A percentile compares a stretch with the other conserved stretches of the same genome.
These are phyloP conservation scores for Penicillium sp. DNA, from an alignment of 2,329 filamentous ascomycete species.

Conservation along the genomic window DNA sequence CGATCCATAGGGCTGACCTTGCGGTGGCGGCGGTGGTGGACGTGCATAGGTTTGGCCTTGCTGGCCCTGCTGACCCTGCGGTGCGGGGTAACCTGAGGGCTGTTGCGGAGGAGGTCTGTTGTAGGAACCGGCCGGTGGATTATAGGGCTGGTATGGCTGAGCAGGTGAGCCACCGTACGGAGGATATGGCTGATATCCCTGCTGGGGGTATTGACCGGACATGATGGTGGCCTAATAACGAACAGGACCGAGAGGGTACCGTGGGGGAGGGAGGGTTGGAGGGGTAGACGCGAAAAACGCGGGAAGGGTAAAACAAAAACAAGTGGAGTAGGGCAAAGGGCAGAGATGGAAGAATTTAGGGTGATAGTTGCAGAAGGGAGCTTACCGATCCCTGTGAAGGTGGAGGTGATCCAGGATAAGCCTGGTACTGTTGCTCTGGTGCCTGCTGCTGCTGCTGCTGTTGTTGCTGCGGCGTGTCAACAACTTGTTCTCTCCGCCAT, in stretches of 20 bases:
- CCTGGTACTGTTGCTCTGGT: constrained; percentile 53
- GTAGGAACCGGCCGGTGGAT: constrained; percentile 39
- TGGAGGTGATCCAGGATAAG: constrained; percentile 53
- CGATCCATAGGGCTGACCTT: constrained; percentile 40
- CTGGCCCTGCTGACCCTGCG: constrained; percentile 17
- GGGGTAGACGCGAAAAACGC: constrained; percentile 11
- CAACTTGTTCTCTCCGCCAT: constrained; percentile 17
- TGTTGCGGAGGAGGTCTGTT: constrained; percentile 34
- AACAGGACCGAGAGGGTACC: constrained; percentile 1
- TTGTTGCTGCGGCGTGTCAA: constrained; percentile 13
- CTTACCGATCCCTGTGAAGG: constrained; percentile 43
- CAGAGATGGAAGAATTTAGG: constrained; percentile 8
- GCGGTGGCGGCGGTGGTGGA: constrained; percentile 46
- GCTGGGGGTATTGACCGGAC: constrained; percentile 43
- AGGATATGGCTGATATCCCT: constrained; percentile 40
- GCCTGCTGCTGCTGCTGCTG: constrained; percentile 19
- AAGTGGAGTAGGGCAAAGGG: neutral
- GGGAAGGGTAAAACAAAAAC: constrained; percentile 10
- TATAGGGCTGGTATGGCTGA: constrained; percentile 43
- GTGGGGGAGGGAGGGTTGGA: constrained; percentile 2
- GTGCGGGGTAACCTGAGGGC: constrained; percentile 31
- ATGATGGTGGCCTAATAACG: constrained; percentile 28
- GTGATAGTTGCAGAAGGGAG: constrained; percentile 21
- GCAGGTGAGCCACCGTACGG: constrained; percentile 34
- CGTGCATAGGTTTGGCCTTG: constrained; percentile 46